These are phyloP conservation scores for Pichia eremophila DNA, from an alignment of 805 yeast genomes.

Conservation along the genomic window DNA sequence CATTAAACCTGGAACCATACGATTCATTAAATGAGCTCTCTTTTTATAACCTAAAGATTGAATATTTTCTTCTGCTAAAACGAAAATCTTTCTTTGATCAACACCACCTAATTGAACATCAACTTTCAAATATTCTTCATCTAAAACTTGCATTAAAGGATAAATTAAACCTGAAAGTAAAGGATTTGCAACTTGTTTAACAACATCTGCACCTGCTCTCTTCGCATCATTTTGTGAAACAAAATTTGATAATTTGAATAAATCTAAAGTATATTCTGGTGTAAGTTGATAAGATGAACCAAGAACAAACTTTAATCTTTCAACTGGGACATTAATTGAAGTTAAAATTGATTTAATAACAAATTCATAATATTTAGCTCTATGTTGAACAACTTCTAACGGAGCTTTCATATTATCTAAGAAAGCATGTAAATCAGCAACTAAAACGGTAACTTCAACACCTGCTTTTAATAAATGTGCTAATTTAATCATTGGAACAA, in stretches of 20 bases:
- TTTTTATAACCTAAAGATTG: constrained; percentile 85
- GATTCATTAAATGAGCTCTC: constrained; percentile 97
- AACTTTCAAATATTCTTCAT: constrained; percentile 78
- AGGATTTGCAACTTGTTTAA: constrained; percentile 93
- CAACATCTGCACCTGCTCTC: constrained; percentile 99
- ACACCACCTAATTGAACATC: constrained; percentile 99
- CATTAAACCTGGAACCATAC: constrained; percentile 95
- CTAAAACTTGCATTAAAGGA: constrained; percentile 98
- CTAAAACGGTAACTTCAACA: constrained; percentile 80
- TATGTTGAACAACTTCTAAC: constrained; percentile 75
- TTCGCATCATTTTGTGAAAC: constrained; percentile 94
- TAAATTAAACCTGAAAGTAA: constrained; percentile 86
- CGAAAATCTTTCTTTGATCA: constrained; percentile 96
- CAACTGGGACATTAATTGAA: constrained; percentile 87
- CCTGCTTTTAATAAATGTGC: constrained; percentile 96
- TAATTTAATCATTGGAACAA: constrained; percentile 93
- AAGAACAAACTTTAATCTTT: constrained; percentile 68
- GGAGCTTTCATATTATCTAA: constrained; percentile 98
- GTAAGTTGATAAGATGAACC: constrained; percentile 87
- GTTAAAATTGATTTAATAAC: constrained; percentile 76
- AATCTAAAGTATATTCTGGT: constrained; percentile 76
- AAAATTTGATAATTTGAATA: constrained; percentile 73
- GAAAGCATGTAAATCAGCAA: constrained; percentile 95
- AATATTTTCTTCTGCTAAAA: constrained; percentile 90
- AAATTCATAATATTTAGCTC: constrained; percentile 84